A percentile compares a stretch with the other conserved stretches of the same genome.
phyloP scores from a whole-genome alignment of 2,329 filamentous ascomycete species.

The Microascus cirrosus region DNA sequence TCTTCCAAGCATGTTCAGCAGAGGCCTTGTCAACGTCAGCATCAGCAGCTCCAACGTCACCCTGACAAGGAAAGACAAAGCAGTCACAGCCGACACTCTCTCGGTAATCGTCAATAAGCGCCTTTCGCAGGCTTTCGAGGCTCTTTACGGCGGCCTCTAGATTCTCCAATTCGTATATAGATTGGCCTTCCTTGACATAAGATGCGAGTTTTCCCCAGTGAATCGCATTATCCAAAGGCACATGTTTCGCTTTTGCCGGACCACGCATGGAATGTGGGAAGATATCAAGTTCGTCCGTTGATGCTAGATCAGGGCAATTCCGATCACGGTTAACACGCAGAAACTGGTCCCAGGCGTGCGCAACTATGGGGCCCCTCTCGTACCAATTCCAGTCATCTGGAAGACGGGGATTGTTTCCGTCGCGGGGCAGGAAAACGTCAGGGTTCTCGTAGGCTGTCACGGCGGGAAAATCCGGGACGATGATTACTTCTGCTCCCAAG shows the following conservation, averaged over 20 bases:
- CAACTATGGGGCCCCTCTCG: conserved; percentile 35
- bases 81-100: conserved; percentile 25
- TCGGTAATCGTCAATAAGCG: conserved; percentile 40
- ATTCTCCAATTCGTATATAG: conserved; percentile 28
- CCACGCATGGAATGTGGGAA: conserved; percentile 18
- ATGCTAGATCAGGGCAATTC: conserved; percentile 17
- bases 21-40: conserved; percentile 22
- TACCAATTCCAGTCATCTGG: conserved; percentile 32
- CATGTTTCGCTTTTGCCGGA: conserved; percentile 8
- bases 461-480: conserved; percentile 29
- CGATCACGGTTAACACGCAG: conserved; percentile 27
- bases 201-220: conserved; percentile 11
- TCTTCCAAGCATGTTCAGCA: conserved; percentile 9
- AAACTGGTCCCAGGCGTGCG: conserved; percentile 41
- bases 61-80: conserved; percentile 36
- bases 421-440: conserved; percentile 23
- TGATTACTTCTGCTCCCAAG: conserved; percentile 27
- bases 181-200: conserved; percentile 9
- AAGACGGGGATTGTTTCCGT: conserved; percentile 13
- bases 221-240: conserved; percentile 8
- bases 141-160: conserved; percentile 28
- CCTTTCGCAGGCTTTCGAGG: conserved; percentile 35
- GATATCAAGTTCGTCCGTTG: conserved; percentile 25
- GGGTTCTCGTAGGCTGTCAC: conserved; percentile 34
- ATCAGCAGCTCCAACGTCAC: conserved; percentile 36